Evolutionary conservation across 208 protist species (phyloP).

Genomic region (Leishmania guyanensis): DNA sequence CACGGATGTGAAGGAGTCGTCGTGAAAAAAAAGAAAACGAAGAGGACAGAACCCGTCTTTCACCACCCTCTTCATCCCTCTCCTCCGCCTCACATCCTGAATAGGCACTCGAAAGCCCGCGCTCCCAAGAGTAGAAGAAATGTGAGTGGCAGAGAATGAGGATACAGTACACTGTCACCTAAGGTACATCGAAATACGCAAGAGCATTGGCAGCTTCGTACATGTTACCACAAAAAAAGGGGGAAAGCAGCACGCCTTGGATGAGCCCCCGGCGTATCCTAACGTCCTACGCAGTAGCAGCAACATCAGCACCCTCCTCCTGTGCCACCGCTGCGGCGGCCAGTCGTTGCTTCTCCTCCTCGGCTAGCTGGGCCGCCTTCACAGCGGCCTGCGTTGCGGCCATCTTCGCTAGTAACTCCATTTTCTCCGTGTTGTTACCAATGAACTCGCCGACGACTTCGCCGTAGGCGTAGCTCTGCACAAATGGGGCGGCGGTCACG

Average conservation of each 20-base stretch:
- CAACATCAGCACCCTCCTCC: constrained; percentile 10
- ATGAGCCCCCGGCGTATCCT: background rate
- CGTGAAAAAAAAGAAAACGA: background rate
- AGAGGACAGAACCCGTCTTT: background rate
- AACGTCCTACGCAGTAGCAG: background rate
- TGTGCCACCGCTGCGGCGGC: constrained; percentile 2
- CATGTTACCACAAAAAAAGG: background rate
- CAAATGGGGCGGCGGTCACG: constrained; percentile 52
- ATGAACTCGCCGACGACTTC: constrained; percentile 43
- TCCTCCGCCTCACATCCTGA: background rate
- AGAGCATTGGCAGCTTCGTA: background rate
- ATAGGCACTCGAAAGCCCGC: background rate
- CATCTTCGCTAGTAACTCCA: constrained; percentile 58
- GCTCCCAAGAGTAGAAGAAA: background rate
- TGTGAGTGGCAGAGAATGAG: background rate
- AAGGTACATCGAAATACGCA: constrained; percentile 5
- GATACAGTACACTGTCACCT: background rate
- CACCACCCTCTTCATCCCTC: background rate
- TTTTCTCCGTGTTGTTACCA: constrained; percentile 80
- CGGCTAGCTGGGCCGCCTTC: constrained; percentile 36
- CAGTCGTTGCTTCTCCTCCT: constrained; percentile 26
- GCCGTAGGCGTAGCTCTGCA: constrained; percentile 70
- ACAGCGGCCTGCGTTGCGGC: constrained; percentile 40
- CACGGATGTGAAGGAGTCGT: background rate
- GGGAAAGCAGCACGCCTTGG: background rate